A percentile compares a stretch with the other conserved stretches of the same genome.
These are phyloP conservation scores for Pleurotus tuoliensis DNA, from an alignment of 768 basidiomycete species.

Conservation along the genomic window DNA sequence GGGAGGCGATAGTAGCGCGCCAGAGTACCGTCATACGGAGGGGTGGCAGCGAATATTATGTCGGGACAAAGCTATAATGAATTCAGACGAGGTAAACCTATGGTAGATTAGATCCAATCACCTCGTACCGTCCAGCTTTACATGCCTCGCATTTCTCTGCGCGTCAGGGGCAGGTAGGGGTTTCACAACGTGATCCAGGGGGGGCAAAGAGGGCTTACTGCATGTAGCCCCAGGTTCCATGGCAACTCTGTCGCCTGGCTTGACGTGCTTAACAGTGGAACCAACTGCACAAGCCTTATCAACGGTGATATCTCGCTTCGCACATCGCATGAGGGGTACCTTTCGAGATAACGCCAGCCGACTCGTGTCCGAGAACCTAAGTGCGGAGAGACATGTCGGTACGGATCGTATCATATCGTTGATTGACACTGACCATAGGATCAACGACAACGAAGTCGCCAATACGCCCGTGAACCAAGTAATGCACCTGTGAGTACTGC, in stretches of 20 bases:
- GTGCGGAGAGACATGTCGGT: background rate
- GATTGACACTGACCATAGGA: conserved; percentile 58
- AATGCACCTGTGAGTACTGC: conserved; percentile 56
- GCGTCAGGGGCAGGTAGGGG: conserved; percentile 2
- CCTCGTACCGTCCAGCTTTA: conserved; percentile 82
- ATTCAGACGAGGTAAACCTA: background rate
- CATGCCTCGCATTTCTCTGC: conserved; percentile 70
- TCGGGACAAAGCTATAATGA: conserved; percentile 70
- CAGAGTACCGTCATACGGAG: conserved; percentile 90
- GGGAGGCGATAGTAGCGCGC: conserved; percentile 84
- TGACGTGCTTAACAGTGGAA: conserved; percentile 66
- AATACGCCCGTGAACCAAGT: conserved; percentile 72
- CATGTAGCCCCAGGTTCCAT: conserved; percentile 91
- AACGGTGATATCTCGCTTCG: background rate
- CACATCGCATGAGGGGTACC: conserved; percentile 30
- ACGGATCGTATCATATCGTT: background rate
- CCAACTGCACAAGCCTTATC: conserved; percentile 49
- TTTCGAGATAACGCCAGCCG: conserved; percentile 72
- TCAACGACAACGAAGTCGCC: conserved; percentile 75
- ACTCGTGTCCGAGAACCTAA: conserved; percentile 93
- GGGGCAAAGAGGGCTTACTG: conserved; percentile 30
- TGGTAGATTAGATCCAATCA: conserved; percentile 22
- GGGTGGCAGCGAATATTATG: conserved; percentile 89
- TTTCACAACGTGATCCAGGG: background rate
- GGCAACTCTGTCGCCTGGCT: conserved; percentile 83